Evolutionary conservation across 257 asterid genomes (phyloP).

Genomic region (Solanum paucissectum): DNA sequence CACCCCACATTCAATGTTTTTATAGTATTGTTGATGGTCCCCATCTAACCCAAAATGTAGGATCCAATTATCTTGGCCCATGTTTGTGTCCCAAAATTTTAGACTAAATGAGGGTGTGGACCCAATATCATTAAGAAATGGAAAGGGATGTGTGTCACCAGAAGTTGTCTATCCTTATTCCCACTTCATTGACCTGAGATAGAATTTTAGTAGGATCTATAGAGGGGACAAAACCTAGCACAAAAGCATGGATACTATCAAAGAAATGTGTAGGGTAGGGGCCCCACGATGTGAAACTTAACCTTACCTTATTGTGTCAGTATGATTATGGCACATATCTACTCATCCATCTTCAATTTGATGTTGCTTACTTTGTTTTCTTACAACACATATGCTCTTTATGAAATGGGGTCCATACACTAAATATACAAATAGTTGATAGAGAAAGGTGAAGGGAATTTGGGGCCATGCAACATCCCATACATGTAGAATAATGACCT

Average conservation of each 20-base stretch:
- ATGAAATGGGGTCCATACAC: background rate
- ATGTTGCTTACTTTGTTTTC: background rate
- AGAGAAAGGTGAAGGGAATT: background rate
- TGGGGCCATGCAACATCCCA: background rate
- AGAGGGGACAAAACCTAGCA: background rate
- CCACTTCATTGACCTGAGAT: background rate
- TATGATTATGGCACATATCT: background rate
- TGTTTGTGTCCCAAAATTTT: background rate
- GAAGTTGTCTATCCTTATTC: background rate
- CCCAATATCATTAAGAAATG: background rate
- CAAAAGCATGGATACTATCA: background rate
- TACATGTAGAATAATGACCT: background rate
- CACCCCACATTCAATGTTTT: background rate
- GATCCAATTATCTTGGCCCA: background rate
- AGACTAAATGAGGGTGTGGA: background rate
- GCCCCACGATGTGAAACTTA: slow-evolving; percentile 1
- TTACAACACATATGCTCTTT: background rate
- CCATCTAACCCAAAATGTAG: background rate
- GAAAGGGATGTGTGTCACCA: background rate
- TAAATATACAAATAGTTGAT: background rate
- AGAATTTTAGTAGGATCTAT: background rate
- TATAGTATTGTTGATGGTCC: background rate
- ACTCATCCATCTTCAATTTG: background rate
- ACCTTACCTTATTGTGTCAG: background rate
- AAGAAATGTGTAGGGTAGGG: background rate